A percentile compares a stretch with the other conserved stretches of the same genome.
phyloP scores from a whole-genome alignment of 306 rosid genomes.

The Gillenia trifoliata region DNA sequence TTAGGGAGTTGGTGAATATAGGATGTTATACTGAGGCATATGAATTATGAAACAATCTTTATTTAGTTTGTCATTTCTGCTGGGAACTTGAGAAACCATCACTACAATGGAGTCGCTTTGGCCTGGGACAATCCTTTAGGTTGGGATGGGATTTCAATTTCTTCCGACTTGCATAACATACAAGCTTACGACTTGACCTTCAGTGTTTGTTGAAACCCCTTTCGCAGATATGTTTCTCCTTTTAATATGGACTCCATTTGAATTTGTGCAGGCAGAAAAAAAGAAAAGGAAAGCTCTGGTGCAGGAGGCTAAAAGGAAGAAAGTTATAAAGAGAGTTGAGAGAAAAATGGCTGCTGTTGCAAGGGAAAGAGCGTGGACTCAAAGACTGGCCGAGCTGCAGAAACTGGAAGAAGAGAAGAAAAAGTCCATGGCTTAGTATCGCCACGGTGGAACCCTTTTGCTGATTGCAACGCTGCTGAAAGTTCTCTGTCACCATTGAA shows the following conservation, averaged over 20 bases:
- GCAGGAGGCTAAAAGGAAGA: slow-evolving; percentile 84
- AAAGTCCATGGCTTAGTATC: slow-evolving; percentile 37
- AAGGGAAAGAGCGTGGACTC: slow-evolving; percentile 72
- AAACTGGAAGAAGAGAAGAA: slow-evolving; percentile 66
- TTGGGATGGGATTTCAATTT: neutral
- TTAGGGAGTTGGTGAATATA: neutral
- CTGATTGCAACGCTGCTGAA: neutral
- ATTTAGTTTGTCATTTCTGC: no score
- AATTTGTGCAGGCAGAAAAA: slow-evolving; percentile 54
- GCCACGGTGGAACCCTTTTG: slow-evolving; percentile 4
- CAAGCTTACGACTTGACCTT: neutral
- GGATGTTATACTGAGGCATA: neutral
- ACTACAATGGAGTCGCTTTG: neutral
- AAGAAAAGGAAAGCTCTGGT: slow-evolving; percentile 68
- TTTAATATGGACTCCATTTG: slow-evolving; percentile 15
- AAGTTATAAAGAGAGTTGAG: slow-evolving; percentile 64
- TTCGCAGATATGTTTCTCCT: neutral
- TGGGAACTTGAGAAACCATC: no score
- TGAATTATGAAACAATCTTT: neutral
- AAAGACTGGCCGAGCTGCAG: slow-evolving; percentile 65
- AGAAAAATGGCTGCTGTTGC: slow-evolving; percentile 97
- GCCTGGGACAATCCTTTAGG: neutral
- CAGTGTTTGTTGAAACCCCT: neutral
- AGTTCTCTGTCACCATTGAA: neutral
- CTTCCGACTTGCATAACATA: neutral